Evolutionary conservation across 306 rosid species (phyloP).

Genomic region (Cicer bijugum): DNA sequence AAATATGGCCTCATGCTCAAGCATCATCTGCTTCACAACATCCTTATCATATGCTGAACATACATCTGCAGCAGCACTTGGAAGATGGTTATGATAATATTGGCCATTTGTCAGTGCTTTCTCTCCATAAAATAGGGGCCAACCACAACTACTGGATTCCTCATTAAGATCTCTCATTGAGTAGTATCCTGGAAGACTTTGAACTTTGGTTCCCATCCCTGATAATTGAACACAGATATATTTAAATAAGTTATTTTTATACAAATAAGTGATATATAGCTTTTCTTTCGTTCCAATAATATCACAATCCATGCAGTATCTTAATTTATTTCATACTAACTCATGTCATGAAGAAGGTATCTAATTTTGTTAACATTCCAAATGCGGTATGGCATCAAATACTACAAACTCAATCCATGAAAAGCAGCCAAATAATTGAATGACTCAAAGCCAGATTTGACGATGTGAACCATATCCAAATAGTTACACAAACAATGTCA

Average conservation of each 20-base stretch:
- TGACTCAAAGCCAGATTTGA: constrained; percentile 22
- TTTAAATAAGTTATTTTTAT: constrained; percentile 23
- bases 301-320: constrained; percentile 34
- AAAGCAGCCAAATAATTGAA: constrained; percentile 1
- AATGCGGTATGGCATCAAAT: constrained; percentile 25
- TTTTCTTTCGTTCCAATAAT: constrained; percentile 19
- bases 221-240: constrained; percentile 41
- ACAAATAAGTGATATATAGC: constrained; percentile 33
- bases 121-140: constrained; percentile 77
- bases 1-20: constrained; percentile 83
- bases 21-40: constrained; percentile 74
- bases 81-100: constrained; percentile 62
- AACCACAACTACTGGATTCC: constrained; percentile 85
- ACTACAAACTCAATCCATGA: constrained; percentile 28
- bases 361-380: constrained; percentile 28
- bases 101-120: constrained; percentile 63
- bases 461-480: constrained; percentile 3
- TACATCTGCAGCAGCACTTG: constrained; percentile 56
- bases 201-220: constrained; percentile 99
- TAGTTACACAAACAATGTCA: not conserved
- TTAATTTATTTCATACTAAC: constrained; percentile 31
- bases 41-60: constrained; percentile 68
- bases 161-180: constrained; percentile 95
- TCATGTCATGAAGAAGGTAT: constrained; percentile 16
- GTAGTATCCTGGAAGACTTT: constrained; percentile 75